These are phyloP conservation scores for Phialemonium atrogriseum DNA, from an alignment of 2,329 filamentous ascomycete species.

Conservation along the genomic window DNA sequence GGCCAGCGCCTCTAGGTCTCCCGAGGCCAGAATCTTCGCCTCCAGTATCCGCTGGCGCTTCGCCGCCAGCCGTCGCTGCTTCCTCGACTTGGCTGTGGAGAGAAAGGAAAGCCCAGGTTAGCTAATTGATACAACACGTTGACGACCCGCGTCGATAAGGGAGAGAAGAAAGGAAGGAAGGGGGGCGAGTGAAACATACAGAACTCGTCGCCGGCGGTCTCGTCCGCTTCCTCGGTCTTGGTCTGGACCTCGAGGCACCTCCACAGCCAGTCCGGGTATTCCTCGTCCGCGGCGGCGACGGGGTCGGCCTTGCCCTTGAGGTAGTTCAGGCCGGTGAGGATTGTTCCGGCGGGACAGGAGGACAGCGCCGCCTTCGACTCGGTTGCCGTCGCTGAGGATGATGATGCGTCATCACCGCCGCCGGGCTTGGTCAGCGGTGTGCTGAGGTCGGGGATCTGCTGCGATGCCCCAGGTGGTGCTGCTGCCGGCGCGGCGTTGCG, in stretches of 20 bases:
- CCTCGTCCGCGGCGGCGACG: constrained; percentile 62
- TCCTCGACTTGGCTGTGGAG: constrained; percentile 69
- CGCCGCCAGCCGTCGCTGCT: constrained; percentile 63
- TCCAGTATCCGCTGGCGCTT: constrained; percentile 52
- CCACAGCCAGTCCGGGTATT: constrained; percentile 81
- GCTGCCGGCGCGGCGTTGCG: constrained; percentile 26
- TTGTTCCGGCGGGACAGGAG: constrained; percentile 58
- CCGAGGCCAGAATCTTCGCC: constrained; percentile 51
- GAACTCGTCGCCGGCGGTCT: constrained; percentile 62
- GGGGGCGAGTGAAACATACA: constrained; percentile 50
- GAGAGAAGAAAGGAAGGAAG: constrained; percentile 1
- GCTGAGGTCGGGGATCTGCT: constrained; percentile 17
- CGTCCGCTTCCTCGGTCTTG: constrained; percentile 41
- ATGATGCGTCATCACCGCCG: constrained; percentile 19
- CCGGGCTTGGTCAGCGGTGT: constrained; percentile 17
- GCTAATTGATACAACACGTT: constrained; percentile 3
- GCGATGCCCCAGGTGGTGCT: constrained; percentile 10
- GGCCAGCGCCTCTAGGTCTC: constrained; percentile 56
- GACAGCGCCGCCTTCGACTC: constrained; percentile 25
- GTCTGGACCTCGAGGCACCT: constrained; percentile 55
- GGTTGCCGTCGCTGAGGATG: constrained; percentile 13
- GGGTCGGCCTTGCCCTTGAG: constrained; percentile 66
- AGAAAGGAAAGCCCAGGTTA: neutral
- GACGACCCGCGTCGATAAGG: neutral
- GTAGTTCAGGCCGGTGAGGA: constrained; percentile 69